Percentiles rank a stretch among this genome's conserved stretches.
Evolutionary conservation across 2,329 filamentous ascomycete genomes (phyloP).

Genomic region (Penicillium paneum): DNA sequence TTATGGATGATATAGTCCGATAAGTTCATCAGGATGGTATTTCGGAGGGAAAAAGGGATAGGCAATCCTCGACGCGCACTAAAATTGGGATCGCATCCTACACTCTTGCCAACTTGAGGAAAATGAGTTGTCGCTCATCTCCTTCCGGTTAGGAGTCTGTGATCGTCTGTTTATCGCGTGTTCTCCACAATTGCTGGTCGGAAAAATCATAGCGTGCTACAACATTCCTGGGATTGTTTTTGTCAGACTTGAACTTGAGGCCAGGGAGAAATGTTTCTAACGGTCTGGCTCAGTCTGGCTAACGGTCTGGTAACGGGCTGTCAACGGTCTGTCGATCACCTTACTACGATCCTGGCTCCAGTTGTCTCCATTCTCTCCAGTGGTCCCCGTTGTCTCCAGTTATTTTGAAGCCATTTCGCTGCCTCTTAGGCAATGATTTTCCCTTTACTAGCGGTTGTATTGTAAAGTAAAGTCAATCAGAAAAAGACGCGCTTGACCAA

Average conservation of each 20-base stretch:
- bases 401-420: background rate
- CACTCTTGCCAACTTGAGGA: slow-evolving; percentile 28
- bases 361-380: background rate
- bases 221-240: background rate
- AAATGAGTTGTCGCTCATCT: slow-evolving; percentile 23
- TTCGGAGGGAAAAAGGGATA: background rate
- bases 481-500: background rate
- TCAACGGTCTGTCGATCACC: slow-evolving; percentile 16
- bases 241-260: slow-evolving; percentile 12
- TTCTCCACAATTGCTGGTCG: slow-evolving; percentile 16
- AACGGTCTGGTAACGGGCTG: no score
- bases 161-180: slow-evolving; percentile 26
- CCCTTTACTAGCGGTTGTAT: background rate
- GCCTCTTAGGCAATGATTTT: background rate
- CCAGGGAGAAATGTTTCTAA: slow-evolving; percentile 21
- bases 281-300: slow-evolving; percentile 8
- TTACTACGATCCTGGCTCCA: slow-evolving; percentile 6
- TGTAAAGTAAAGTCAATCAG: background rate
- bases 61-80: slow-evolving; percentile 1
- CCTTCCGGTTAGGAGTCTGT: slow-evolving; percentile 26
- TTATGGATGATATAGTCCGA: background rate
- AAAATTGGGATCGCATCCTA: slow-evolving; percentile 31
- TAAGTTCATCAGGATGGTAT: background rate
- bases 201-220: background rate
- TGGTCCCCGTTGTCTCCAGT: slow-evolving; percentile 4